These are phyloP conservation scores for Saturnispora ahearnii DNA, from an alignment of 805 yeast genomes.

Conservation along the genomic window DNA sequence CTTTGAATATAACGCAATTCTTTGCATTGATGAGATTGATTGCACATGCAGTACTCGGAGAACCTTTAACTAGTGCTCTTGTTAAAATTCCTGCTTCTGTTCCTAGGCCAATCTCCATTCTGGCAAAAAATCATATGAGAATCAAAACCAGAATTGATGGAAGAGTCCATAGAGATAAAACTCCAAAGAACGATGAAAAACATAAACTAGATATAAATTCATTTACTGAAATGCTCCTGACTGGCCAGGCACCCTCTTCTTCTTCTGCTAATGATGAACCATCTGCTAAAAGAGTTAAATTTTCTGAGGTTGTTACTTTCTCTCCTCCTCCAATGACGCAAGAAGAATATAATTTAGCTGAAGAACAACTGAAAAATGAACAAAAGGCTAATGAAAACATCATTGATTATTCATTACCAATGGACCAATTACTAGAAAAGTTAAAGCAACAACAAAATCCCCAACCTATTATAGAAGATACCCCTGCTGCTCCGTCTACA, in stretches of 20 bases:
- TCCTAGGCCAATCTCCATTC: slow-evolving; percentile 73
- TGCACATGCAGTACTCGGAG: slow-evolving; percentile 51
- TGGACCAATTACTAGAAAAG: slow-evolving; percentile 59
- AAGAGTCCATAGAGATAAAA: slow-evolving; percentile 9
- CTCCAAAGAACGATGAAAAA: slow-evolving; percentile 5
- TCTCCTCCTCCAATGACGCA: slow-evolving; percentile 21
- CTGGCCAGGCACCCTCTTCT: slow-evolving; percentile 59
- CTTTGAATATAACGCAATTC: slow-evolving; percentile 81
- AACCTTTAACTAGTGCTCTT: slow-evolving; percentile 43
- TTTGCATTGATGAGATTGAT: slow-evolving; percentile 77
- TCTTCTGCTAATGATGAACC: slow-evolving; percentile 23
- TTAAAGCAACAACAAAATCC: slow-evolving; percentile 25
- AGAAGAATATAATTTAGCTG: slow-evolving; percentile 5
- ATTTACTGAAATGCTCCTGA: slow-evolving; percentile 73
- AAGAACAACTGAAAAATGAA: slow-evolving; percentile 14
- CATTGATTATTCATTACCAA: slow-evolving; percentile 59
- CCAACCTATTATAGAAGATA: neutral
- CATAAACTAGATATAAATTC: slow-evolving; percentile 68
- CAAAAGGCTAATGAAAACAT: slow-evolving; percentile 6
- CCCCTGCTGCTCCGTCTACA: slow-evolving; percentile 18
- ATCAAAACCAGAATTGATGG: slow-evolving; percentile 3
- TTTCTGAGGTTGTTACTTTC: slow-evolving; percentile 53
- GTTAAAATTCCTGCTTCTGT: slow-evolving; percentile 52
- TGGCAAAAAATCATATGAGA: slow-evolving; percentile 46
- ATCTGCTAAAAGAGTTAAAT: slow-evolving; percentile 53